phyloP scores from a whole-genome alignment of 1,284 basidiomycete species.

The Mycena sp. region DNA sequence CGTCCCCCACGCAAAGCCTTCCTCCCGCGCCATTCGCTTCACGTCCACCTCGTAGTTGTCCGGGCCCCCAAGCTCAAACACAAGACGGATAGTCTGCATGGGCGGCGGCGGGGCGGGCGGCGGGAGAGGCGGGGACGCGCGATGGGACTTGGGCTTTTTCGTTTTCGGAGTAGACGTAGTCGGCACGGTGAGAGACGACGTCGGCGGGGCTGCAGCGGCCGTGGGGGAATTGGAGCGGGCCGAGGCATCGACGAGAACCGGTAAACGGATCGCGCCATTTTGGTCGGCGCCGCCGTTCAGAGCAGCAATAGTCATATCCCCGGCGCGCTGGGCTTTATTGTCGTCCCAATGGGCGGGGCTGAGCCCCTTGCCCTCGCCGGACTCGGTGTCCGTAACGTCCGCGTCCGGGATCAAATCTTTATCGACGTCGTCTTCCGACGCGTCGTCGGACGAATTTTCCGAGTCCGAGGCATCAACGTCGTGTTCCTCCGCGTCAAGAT shows the following conservation, averaged over 20 bases:
- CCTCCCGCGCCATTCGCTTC: conserved; percentile 61
- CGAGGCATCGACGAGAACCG: conserved; percentile 28
- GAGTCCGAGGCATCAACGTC: conserved; percentile 19
- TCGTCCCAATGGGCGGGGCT: conserved; percentile 2
- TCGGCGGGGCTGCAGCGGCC: conserved; percentile 20
- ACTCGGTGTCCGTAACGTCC: neutral
- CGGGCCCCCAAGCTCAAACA: conserved; percentile 75
- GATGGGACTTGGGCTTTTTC: conserved; percentile 56
- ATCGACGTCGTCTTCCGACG: conserved; percentile 31
- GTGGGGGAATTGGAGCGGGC: conserved; percentile 15
- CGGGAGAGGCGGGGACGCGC: conserved; percentile 69
- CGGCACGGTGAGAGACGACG: conserved; percentile 28
- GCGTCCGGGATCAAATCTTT: conserved; percentile 17
- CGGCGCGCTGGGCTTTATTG: neutral
- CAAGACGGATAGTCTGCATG: conserved; percentile 73
- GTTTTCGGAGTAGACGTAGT: conserved; percentile 32
- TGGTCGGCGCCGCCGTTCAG: conserved; percentile 10
- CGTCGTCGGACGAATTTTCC: conserved; percentile 29
- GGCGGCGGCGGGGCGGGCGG: conserved; percentile 61
- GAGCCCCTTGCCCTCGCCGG: neutral
- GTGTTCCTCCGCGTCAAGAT: conserved; percentile 1
- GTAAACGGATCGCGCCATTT: conserved; percentile 17
- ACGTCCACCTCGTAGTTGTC: conserved; percentile 80
- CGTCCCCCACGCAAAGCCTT: conserved; percentile 71
- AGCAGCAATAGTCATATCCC: neutral